Conservation (phyloP, 805 yeast genomes). For the Nakazawaea ambrosiae region DNA sequence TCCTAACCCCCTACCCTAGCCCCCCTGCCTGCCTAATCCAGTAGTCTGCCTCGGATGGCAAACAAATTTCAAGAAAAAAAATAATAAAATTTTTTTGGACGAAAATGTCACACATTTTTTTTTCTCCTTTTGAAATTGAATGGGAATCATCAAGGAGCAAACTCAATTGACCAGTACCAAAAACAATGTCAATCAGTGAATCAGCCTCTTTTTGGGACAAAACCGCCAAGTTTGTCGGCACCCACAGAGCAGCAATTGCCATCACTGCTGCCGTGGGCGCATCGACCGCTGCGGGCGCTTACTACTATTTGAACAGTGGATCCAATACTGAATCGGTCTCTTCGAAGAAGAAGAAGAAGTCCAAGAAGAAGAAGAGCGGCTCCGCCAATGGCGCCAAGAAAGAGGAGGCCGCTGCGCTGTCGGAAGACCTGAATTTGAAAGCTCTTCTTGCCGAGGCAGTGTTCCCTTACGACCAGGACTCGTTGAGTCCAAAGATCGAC, state of each 20-base stretch:
- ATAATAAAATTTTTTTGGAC: too few relatives aligned
- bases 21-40: neutral
- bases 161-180: too few relatives aligned
- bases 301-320: slow-evolving; percentile 32
- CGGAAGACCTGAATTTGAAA: neutral
- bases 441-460: slow-evolving; percentile 19
- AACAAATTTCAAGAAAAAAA: too few relatives aligned
- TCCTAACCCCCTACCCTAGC: neutral
- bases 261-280: slow-evolving; percentile 45
- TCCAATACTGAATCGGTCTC: slow-evolving; percentile 10
- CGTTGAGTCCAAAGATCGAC: slow-evolving; percentile 54
- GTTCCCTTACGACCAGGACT: slow-evolving; percentile 43
- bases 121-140: too few relatives aligned
- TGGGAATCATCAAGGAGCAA: too few relatives aligned
- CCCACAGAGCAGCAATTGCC: slow-evolving; percentile 43
- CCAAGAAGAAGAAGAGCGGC: slow-evolving; percentile 34
- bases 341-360: slow-evolving; percentile 31
- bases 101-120: too few relatives aligned
- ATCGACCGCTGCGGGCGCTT: slow-evolving; percentile 41
- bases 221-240: slow-evolving; percentile 32
- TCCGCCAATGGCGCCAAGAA: too few relatives aligned
- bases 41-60: too few relatives aligned
- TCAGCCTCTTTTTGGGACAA: slow-evolving; percentile 12
- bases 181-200: slow-evolving; percentile 7
- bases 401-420: slow-evolving; percentile 10